Percentiles rank a stretch among this genome's conserved stretches.
Evolutionary conservation across 140 eudicot species (phyloP).

Genomic region (Ambrosia hybrid): DNA sequence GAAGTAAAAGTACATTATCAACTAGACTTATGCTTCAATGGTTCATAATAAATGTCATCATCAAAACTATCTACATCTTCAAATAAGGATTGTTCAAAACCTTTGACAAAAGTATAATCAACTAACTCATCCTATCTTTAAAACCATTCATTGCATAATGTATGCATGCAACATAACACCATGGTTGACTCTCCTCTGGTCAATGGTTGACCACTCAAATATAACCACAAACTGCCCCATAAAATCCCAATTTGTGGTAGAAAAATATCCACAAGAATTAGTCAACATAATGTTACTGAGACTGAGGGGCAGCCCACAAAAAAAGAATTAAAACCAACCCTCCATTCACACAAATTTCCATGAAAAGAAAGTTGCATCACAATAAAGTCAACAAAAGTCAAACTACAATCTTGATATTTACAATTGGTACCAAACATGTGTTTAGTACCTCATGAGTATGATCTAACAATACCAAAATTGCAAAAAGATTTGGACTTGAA

Average conservation of each 20-base stretch:
- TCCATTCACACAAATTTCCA: slow-evolving; percentile 16
- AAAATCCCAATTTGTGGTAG: slow-evolving; percentile 9
- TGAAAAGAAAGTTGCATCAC: slow-evolving; percentile 6
- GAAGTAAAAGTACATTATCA: neutral
- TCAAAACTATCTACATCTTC: slow-evolving; percentile 19
- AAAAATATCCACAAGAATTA: slow-evolving; percentile 5
- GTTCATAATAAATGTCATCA: neutral
- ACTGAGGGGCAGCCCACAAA: slow-evolving; percentile 5
- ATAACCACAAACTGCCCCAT: slow-evolving; percentile 18
- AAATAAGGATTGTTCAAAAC: slow-evolving; percentile 16
- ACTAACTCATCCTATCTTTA: neutral
- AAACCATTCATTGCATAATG: slow-evolving; percentile 15
- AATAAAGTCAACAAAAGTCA: slow-evolving; percentile 17
- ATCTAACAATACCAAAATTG: slow-evolving; percentile 82
- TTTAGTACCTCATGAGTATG: slow-evolving; percentile 55
- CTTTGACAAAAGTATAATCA: slow-evolving; percentile 22
- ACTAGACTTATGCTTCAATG: neutral
- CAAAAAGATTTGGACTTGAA: slow-evolving; percentile 86
- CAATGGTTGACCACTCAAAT: slow-evolving; percentile 16
- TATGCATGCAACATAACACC: slow-evolving; percentile 27
- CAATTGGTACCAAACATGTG: slow-evolving; percentile 8
- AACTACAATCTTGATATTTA: slow-evolving; percentile 33
- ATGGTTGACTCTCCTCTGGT: slow-evolving; percentile 13
- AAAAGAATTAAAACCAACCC: neutral
- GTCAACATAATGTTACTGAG: neutral